A percentile compares a stretch with the other conserved stretches of the same genome.
Evolutionary conservation across 2,329 filamentous ascomycete genomes (phyloP).

Genomic region (Penicillium sp.): DNA sequence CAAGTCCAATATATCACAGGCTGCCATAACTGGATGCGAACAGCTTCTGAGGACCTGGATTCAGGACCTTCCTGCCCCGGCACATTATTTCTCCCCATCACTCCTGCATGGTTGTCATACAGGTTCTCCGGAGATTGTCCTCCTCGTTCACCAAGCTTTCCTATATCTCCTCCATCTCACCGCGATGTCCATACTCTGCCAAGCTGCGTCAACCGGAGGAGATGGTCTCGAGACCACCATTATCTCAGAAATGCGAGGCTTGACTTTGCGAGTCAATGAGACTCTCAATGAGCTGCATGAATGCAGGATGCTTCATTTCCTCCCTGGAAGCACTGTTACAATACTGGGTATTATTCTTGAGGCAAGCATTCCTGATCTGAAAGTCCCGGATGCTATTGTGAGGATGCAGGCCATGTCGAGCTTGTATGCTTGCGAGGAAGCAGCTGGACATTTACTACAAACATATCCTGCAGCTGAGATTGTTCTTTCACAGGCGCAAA

Average conservation of each 20-base stretch:
- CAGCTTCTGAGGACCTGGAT: constrained; percentile 6
- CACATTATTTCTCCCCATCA: constrained; percentile 5
- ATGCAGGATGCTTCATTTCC: constrained; percentile 7
- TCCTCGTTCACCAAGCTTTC: constrained; percentile 8
- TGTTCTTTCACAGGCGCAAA: constrained; percentile 9
- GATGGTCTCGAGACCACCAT: background rate
- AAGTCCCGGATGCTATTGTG: constrained; percentile 4
- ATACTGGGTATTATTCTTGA: constrained; percentile 6
- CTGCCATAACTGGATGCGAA: background rate
- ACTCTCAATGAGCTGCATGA: constrained; percentile 7
- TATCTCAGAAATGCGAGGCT: background rate
- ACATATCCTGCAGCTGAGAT: constrained; percentile 12
- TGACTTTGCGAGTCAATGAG: constrained; percentile 4
- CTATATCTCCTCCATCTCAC: constrained; percentile 11
- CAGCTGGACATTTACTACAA: constrained; percentile 3
- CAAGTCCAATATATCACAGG: constrained; percentile 1
- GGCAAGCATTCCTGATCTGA: constrained; percentile 2
- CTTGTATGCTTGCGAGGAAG: constrained; percentile 6
- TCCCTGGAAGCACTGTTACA: constrained; percentile 4
- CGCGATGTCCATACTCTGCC: constrained; percentile 1
- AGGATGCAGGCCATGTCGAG: constrained; percentile 8
- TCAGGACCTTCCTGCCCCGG: background rate
- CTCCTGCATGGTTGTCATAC: background rate
- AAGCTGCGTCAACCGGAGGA: background rate
- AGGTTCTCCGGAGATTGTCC: constrained; percentile 2